A percentile compares a stretch with the other conserved stretches of the same genome.
phyloP scores from a whole-genome alignment of 352 stramenopile species.

The Stramenopiles sp. region DNA sequence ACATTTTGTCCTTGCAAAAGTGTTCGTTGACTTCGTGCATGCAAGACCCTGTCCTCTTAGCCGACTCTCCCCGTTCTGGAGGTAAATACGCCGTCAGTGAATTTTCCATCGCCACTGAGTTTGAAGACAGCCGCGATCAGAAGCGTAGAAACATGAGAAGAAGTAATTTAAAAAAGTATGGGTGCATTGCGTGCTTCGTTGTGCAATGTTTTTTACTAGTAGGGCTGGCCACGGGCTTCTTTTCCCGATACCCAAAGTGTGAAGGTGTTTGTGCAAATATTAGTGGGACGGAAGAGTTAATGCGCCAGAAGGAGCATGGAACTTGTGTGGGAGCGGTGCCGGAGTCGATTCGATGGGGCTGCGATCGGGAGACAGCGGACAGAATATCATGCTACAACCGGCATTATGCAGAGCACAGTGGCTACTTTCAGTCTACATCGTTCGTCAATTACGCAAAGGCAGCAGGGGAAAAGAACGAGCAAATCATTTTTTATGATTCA shows the following conservation, averaged over 20 bases:
- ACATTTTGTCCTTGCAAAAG: too few relatives aligned
- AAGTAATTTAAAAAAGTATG: too few relatives aligned
- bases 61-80: too few relatives aligned
- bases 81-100: too few relatives aligned
- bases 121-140: too few relatives aligned
- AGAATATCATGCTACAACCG: conserved; percentile 54
- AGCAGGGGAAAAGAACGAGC: conserved; percentile 9
- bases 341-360: conserved; percentile 39
- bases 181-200: too few relatives aligned
- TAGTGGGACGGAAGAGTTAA: conserved; percentile 24
- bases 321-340: conserved; percentile 34
- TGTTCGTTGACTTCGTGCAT: too few relatives aligned
- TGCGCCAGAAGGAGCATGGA: conserved; percentile 40
- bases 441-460: conserved; percentile 19
- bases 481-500: conserved; percentile 47
- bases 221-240: too few relatives aligned
- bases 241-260: not conserved
- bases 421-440: conserved; percentile 34
- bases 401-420: conserved; percentile 40
- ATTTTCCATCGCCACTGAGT: too few relatives aligned
- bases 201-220: too few relatives aligned
- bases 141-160: too few relatives aligned
- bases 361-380: conserved; percentile 38
- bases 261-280: conserved; percentile 7
- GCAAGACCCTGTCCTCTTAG: too few relatives aligned